phyloP scores from a whole-genome alignment of 495 filamentous ascomycete species.

The Oidiodendron maius region DNA sequence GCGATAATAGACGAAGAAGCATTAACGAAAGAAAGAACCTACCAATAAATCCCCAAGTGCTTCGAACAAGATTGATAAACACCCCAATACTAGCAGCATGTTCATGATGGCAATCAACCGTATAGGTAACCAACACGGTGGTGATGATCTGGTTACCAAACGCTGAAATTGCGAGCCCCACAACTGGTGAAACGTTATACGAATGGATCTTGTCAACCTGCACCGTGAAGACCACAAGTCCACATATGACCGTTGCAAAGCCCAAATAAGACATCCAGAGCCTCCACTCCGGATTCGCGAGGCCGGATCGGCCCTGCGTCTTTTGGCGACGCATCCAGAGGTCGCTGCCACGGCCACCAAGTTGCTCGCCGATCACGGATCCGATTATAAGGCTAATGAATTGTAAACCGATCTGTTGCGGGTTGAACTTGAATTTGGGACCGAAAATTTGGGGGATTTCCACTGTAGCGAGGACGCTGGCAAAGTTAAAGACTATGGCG shows the following conservation, averaged over 20 bases:
- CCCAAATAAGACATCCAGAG: conserved; percentile 48
- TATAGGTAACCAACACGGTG: conserved; percentile 46
- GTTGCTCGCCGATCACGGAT: conserved; percentile 46
- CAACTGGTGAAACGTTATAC: conserved; percentile 42
- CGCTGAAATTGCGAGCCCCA: conserved; percentile 42
- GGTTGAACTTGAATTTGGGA: conserved; percentile 44
- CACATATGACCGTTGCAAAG: conserved; percentile 37
- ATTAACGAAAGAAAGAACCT: not conserved
- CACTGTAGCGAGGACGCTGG: conserved; percentile 39
- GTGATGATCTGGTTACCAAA: conserved; percentile 50
- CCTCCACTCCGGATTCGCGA: conserved; percentile 34
- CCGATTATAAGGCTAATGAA: conserved; percentile 48
- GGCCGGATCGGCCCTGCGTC: conserved; percentile 18
- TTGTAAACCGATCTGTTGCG: conserved; percentile 47
- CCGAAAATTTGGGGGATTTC: conserved; percentile 46
- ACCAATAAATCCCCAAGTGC: conserved; percentile 49
- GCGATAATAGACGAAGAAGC: conserved; percentile 35
- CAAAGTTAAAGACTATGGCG: conserved; percentile 46
- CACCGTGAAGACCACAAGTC: conserved; percentile 45
- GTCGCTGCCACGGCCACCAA: conserved; percentile 42
- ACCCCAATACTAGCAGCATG: conserved; percentile 47
- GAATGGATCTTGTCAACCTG: conserved; percentile 28
- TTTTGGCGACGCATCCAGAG: conserved; percentile 38
- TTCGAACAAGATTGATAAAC: conserved; percentile 47
- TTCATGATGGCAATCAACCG: conserved; percentile 44